Conservation (phyloP, 495 filamentous ascomycete genomes). For the Penicilliopsis zonata region DNA sequence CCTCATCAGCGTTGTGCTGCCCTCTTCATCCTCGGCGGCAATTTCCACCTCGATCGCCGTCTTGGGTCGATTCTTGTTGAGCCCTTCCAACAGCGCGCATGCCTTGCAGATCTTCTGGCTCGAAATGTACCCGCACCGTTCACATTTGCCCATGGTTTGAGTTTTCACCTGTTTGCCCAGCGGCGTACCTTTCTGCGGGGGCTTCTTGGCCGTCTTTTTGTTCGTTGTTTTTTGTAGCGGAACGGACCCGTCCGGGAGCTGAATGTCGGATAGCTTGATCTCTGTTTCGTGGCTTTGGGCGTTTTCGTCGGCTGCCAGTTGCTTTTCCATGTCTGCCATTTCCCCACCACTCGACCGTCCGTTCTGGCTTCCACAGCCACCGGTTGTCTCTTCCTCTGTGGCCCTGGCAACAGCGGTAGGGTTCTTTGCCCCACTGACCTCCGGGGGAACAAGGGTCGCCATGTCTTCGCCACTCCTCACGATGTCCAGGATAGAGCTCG, state of each 20-base stretch:
- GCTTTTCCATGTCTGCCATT: conserved; percentile 88
- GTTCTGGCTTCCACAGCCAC: conserved; percentile 65
- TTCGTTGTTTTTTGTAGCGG: conserved; percentile 7
- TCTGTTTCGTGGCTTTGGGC: conserved; percentile 60
- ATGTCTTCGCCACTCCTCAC: conserved; percentile 94
- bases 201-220: conserved; percentile 10
- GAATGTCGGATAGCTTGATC: conserved; percentile 32
- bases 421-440: conserved; percentile 21
- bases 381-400: conserved; percentile 46
- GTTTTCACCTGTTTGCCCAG: conserved; percentile 28
- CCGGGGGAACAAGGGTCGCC: conserved; percentile 68
- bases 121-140: conserved; percentile 86
- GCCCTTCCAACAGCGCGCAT: conserved; percentile 74
- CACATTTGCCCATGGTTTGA: conserved; percentile 77
- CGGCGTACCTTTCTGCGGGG: no score
- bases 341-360: conserved; percentile 63
- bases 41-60: conserved; percentile 52
- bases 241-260: conserved; percentile 1
- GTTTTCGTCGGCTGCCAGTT: conserved; percentile 55
- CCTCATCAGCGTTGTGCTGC: conserved; percentile 39
- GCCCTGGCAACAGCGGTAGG: conserved; percentile 25
- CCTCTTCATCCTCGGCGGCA: conserved; percentile 40
- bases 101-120: conserved; percentile 94
- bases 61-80: conserved; percentile 84
- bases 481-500: conserved; percentile 88